These are phyloP conservation scores for Persicaria tinctoria DNA, from an alignment of 148 eudicot species.

Conservation along the genomic window DNA sequence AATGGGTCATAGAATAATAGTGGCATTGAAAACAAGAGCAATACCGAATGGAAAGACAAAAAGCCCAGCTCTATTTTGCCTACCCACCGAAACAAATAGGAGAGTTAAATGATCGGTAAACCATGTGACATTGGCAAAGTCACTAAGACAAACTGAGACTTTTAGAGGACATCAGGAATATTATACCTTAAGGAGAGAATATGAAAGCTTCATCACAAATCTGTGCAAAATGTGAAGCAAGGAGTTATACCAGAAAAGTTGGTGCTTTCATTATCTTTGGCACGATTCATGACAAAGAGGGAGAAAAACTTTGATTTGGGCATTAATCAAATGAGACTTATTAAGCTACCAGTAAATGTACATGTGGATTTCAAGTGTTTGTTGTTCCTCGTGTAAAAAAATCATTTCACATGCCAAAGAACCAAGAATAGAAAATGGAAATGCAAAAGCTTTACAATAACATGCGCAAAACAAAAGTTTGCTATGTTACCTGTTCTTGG, in stretches of 20 bases:
- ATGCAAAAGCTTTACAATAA: neutral
- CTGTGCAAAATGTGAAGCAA: neutral
- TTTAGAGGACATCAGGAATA: neutral
- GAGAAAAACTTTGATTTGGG: neutral
- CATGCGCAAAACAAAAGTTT: neutral
- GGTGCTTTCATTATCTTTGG: neutral
- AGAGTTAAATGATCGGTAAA: neutral
- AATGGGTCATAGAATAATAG: neutral
- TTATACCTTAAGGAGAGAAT: neutral
- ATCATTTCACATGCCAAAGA: neutral
- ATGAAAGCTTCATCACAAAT: neutral
- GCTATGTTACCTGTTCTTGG: constrained; percentile 50
- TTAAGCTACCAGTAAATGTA: neutral
- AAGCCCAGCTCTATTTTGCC: neutral
- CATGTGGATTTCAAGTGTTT: neutral
- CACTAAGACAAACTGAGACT: neutral
- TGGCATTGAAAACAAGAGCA: neutral
- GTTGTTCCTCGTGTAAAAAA: neutral
- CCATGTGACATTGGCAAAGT: neutral
- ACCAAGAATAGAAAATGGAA: neutral
- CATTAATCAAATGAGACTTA: neutral
- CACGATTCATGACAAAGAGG: neutral
- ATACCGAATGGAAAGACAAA: neutral
- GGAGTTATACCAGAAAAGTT: neutral
- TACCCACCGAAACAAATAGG: neutral